A percentile compares a stretch with the other conserved stretches of the same genome.
Conservation (phyloP, 495 filamentous ascomycete species). For the Penicillium flavigenum region DNA sequence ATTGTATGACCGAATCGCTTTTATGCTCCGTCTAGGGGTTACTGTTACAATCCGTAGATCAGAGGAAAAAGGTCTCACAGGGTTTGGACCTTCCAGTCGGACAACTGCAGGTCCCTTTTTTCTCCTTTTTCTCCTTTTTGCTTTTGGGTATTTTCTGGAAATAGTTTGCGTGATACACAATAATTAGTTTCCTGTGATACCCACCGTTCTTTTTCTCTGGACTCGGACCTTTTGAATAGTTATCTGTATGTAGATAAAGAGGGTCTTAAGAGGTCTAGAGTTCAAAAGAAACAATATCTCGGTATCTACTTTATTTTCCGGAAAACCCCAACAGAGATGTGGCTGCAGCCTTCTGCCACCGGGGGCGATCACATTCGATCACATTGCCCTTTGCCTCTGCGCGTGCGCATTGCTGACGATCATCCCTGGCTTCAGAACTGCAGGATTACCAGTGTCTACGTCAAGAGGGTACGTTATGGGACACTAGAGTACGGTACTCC, state of each 20-base stretch:
- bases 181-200: background rate
- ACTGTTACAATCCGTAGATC: conserved; percentile 28
- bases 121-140: background rate
- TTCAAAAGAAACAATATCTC: background rate
- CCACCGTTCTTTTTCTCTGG: background rate
- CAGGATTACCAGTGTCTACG: conserved; percentile 22
- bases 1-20: conserved; percentile 14
- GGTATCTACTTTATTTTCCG: conserved; percentile 29
- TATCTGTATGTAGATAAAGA: background rate
- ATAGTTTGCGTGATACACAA: conserved; percentile 4
- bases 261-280: background rate
- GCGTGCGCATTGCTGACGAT: conserved; percentile 23
- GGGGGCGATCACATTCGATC: conserved; percentile 22
- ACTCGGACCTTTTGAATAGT: background rate
- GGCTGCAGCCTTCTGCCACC: conserved; percentile 29
- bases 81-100: conserved; percentile 14
- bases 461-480: conserved; percentile 3
- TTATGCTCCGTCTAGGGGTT: conserved; percentile 34
- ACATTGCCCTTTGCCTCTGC: conserved; percentile 12
- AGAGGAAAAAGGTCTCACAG: conserved; percentile 22
- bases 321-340: conserved; percentile 28
- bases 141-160: background rate
- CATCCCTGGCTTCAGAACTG: conserved; percentile 29
- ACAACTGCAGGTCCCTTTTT: conserved; percentile 18
- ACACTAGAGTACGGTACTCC: no score